These are phyloP conservation scores for Backusella morwellensis DNA, from an alignment of 192 early-diverging fungal genomes.

Conservation along the genomic window DNA sequence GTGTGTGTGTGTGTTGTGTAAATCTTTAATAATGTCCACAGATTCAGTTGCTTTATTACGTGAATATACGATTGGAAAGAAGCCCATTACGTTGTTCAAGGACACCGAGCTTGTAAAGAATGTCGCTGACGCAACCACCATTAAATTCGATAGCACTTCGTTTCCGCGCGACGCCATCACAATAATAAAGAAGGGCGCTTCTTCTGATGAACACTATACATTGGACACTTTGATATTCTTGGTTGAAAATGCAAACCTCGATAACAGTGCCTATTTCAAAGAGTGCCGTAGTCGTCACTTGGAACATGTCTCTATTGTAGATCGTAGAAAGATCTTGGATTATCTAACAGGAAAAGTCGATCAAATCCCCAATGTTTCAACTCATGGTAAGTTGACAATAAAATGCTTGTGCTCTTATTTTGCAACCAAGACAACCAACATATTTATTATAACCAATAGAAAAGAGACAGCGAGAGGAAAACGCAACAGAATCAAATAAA, in stretches of 20 bases:
- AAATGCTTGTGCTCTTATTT: too few relatives aligned
- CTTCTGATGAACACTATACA: constrained; percentile 63
- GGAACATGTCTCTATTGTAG: constrained; percentile 70
- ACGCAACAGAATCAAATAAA: constrained; percentile 18
- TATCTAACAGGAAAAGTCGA: constrained; percentile 66
- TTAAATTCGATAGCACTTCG: constrained; percentile 56
- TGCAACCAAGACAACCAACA: too few relatives aligned
- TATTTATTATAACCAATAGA: neutral
- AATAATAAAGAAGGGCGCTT: constrained; percentile 47
- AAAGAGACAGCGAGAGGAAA: neutral
- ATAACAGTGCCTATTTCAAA: constrained; percentile 74
- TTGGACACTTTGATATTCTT: constrained; percentile 74
- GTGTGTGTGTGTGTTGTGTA: neutral
- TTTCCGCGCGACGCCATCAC: constrained; percentile 60
- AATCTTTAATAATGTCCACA: neutral
- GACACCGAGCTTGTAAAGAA: constrained; percentile 32
- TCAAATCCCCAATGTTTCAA: constrained; percentile 37
- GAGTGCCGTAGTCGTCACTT: constrained; percentile 54
- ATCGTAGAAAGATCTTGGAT: constrained; percentile 67
- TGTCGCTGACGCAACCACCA: constrained; percentile 45
- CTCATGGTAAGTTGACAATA: constrained; percentile 11
- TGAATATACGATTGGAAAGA: constrained; percentile 56
- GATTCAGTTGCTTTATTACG: constrained; percentile 58
- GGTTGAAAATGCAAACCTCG: constrained; percentile 57
- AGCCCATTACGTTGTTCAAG: constrained; percentile 49